phyloP scores from a whole-genome alignment of 768 basidiomycete species.

The Boletus pseudopeckii region DNA sequence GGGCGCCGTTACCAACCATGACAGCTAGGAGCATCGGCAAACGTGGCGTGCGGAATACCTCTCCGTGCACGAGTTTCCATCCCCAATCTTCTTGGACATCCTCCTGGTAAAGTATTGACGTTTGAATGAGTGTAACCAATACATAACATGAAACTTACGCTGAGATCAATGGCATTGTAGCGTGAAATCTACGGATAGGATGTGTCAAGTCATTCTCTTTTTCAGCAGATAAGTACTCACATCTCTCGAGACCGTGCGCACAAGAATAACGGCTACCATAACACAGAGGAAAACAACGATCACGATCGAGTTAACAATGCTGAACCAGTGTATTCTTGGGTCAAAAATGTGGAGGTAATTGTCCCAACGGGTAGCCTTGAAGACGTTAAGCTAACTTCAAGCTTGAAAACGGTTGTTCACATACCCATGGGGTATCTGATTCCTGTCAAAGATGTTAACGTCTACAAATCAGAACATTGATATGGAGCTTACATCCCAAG shows the following conservation, averaged over 20 bases:
- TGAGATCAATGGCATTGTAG: slow-evolving; percentile 93
- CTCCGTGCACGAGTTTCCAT: slow-evolving; percentile 96
- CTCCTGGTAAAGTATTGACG: slow-evolving; percentile 47
- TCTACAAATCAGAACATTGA: not conserved
- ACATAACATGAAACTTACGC: slow-evolving; percentile 44
- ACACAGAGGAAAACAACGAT: slow-evolving; percentile 88
- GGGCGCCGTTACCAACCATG: slow-evolving; percentile 73
- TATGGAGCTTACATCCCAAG: slow-evolving; percentile 66
- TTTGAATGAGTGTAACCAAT: not conserved
- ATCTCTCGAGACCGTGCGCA: slow-evolving; percentile 85
- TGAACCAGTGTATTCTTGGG: slow-evolving; percentile 95
- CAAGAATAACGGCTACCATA: slow-evolving; percentile 91
- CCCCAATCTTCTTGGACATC: slow-evolving; percentile 98
- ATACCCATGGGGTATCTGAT: slow-evolving; percentile 83
- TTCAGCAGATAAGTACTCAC: slow-evolving; percentile 38
- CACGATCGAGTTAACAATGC: slow-evolving; percentile 86
- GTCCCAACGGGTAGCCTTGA: slow-evolving; percentile 92
- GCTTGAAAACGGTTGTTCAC: not conserved
- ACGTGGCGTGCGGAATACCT: slow-evolving; percentile 85
- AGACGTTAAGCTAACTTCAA: slow-evolving; percentile 10
- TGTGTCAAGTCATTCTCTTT: not conserved
- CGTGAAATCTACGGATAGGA: slow-evolving; percentile 35
- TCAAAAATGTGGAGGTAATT: slow-evolving; percentile 93
- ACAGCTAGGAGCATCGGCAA: slow-evolving; percentile 77
- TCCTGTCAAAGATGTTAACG: slow-evolving; percentile 42